A percentile compares a stretch with the other conserved stretches of the same genome.
Conservation (phyloP, 2,329 filamentous ascomycete species). For the Dactylellina parvicollis region DNA sequence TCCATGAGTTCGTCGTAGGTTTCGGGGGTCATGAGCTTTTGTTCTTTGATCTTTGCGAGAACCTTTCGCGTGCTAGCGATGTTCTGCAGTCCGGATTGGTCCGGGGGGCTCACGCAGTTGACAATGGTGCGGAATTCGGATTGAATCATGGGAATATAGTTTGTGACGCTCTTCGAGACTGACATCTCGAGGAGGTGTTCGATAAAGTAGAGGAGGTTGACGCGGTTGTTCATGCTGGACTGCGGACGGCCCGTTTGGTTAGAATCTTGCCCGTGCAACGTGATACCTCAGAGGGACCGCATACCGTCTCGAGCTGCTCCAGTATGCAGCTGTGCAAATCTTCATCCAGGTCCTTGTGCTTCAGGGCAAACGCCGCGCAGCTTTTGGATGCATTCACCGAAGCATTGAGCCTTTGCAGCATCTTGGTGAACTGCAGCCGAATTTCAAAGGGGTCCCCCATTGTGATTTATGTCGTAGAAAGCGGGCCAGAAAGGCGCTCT, state of each 20-base stretch:
- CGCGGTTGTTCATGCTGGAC: conserved; percentile 95
- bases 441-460: conserved; percentile 96
- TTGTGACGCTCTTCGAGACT: conserved; percentile 76
- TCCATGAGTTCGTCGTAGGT: conserved; percentile 17
- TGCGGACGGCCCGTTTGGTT: conserved; percentile 59
- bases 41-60: conserved; percentile 58
- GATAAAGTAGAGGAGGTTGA: conserved; percentile 99
- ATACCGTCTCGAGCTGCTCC: conserved; percentile 87
- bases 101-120: conserved; percentile 86
- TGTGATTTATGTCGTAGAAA: background rate
- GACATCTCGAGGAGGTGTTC: conserved; percentile 92
- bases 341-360: conserved; percentile 93
- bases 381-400: conserved; percentile 89
- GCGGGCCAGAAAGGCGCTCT: too few species aligned
- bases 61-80: conserved; percentile 90
- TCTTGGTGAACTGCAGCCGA: conserved; percentile 92
- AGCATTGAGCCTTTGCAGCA: conserved; percentile 89
- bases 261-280: background rate
- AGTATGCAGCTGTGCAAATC: conserved; percentile 97
- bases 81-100: conserved; percentile 89
- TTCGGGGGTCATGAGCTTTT: conserved; percentile 36
- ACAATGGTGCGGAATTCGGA: conserved; percentile 90
- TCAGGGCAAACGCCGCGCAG: conserved; percentile 92
- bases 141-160: conserved; percentile 94
- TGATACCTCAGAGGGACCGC: conserved; percentile 22